These are phyloP conservation scores for Fusarium newnesense DNA, from an alignment of 2,329 filamentous ascomycete species.

Conservation along the genomic window DNA sequence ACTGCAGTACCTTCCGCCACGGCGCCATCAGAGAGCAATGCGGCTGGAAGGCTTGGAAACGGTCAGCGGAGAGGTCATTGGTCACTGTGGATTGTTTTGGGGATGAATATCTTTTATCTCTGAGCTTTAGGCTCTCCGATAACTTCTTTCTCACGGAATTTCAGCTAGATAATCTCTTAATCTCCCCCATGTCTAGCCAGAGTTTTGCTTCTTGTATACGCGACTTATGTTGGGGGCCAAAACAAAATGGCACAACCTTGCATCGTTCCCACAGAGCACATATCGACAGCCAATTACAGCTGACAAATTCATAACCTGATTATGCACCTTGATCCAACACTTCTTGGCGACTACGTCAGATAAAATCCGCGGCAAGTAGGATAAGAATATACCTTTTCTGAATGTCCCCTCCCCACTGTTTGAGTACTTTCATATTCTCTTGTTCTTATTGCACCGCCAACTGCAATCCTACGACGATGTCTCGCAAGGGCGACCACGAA, in stretches of 20 bases:
- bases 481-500: not conserved
- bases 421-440: not conserved
- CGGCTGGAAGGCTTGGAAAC: fast-evolving
- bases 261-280: not conserved
- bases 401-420: not conserved
- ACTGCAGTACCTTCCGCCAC: not conserved
- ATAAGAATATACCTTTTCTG: not conserved
- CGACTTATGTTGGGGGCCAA: not conserved
- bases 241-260: not conserved
- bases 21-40: not conserved
- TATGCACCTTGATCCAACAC: not conserved
- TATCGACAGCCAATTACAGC: not conserved
- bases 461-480: fast-evolving
- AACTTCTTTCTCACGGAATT: fast-evolving
- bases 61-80: fast-evolving
- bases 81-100: not conserved
- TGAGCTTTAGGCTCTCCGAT: not conserved
- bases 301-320: not conserved
- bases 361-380: not conserved
- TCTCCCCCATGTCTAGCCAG: fast-evolving
- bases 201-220: not conserved
- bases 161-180: not conserved
- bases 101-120: fast-evolving
- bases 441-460: fast-evolving
- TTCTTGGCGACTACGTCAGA: not conserved